These are phyloP conservation scores for Kluyveromyces marxianus DNA, from an alignment of 1,139 yeast species.

Conservation along the genomic window DNA sequence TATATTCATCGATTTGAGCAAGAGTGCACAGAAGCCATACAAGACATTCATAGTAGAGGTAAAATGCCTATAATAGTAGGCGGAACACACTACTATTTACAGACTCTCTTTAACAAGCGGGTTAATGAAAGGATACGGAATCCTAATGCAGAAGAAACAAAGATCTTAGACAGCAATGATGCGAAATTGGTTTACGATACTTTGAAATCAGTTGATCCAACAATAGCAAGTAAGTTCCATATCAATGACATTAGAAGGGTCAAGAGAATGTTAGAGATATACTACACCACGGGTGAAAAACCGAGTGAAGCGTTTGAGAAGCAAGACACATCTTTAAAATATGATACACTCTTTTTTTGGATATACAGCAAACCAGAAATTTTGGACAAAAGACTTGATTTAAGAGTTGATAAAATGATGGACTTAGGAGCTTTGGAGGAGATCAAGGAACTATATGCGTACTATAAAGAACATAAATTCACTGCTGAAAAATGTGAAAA, in stretches of 20 bases:
- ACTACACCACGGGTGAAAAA: slow-evolving; percentile 52
- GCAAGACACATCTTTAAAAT: slow-evolving; percentile 56
- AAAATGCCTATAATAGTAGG: slow-evolving; percentile 87
- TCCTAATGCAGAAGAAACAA: slow-evolving; percentile 38
- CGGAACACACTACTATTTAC: slow-evolving; percentile 92
- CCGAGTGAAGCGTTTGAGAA: slow-evolving; percentile 65
- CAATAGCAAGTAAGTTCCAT: slow-evolving; percentile 73
- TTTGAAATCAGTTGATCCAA: slow-evolving; percentile 55
- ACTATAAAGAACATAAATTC: slow-evolving; percentile 28
- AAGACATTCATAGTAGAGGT: slow-evolving; percentile 58
- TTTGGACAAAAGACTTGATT: slow-evolving; percentile 59
- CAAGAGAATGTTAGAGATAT: slow-evolving; percentile 74
- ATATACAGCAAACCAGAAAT: slow-evolving; percentile 60
- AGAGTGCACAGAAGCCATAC: slow-evolving; percentile 53
- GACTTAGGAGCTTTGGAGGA: slow-evolving; percentile 61
- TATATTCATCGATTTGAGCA: slow-evolving; percentile 70
- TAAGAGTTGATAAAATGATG: slow-evolving; percentile 80
- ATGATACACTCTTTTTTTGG: slow-evolving; percentile 74
- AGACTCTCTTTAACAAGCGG: slow-evolving; percentile 50
- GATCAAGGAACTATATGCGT: slow-evolving; percentile 47
- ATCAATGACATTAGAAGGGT: slow-evolving; percentile 83
- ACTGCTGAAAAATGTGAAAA: slow-evolving; percentile 43
- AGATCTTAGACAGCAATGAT: slow-evolving; percentile 49
- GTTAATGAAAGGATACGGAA: slow-evolving; percentile 17
- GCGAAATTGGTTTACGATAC: slow-evolving; percentile 42